These are phyloP conservation scores for Neolentinus lepideus DNA, from an alignment of 1,284 basidiomycete species.

Conservation along the genomic window DNA sequence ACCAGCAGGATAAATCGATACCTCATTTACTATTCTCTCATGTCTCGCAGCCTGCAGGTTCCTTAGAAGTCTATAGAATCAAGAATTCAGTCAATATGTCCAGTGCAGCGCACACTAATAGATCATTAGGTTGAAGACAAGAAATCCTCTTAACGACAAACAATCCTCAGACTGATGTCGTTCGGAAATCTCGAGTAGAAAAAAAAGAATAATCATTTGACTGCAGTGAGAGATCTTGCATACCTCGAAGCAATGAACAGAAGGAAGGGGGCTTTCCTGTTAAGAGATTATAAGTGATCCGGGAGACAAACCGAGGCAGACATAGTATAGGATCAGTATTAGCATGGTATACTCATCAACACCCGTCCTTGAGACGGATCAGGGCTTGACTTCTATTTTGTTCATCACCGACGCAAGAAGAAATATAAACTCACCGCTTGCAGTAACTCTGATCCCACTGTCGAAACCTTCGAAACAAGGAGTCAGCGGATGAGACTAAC, in stretches of 20 bases:
- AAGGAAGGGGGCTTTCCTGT: background rate
- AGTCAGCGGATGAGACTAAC: background rate
- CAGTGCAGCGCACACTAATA: background rate
- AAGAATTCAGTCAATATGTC: background rate
- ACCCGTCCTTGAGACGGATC: conserved; percentile 64
- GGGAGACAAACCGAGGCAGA: background rate
- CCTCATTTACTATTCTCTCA: background rate
- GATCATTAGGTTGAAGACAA: conserved; percentile 38
- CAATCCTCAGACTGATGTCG: background rate
- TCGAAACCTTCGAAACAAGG: background rate
- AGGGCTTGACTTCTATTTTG: conserved; percentile 83
- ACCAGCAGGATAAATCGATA: background rate
- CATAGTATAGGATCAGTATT: conserved; percentile 57
- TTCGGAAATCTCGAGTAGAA: conserved; percentile 6
- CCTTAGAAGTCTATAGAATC: background rate
- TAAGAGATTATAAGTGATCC: background rate
- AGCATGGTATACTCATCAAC: conserved; percentile 76
- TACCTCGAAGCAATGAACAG: background rate
- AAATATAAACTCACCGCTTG: conserved; percentile 30
- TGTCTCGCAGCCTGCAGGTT: background rate
- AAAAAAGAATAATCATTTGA: conserved; percentile 3
- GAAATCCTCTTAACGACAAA: background rate
- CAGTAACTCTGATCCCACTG: background rate
- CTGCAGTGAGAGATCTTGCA: background rate
- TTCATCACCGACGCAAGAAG: conserved; percentile 42